Evolutionary conservation across 2,329 filamentous ascomycete genomes (phyloP).

Genomic region (Fusarium piperis): DNA sequence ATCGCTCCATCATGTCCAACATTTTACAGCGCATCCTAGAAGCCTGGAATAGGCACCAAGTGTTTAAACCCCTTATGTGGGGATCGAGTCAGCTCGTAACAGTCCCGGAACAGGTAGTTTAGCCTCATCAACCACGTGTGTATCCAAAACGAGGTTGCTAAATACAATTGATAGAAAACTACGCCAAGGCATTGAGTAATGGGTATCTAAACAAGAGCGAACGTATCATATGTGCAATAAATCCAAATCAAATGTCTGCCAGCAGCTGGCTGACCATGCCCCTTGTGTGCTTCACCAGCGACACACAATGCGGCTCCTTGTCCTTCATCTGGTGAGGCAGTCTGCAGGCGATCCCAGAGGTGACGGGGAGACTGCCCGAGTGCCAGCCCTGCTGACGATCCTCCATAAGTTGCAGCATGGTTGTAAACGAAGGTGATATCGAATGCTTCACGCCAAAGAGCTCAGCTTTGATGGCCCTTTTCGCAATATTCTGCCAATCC

Average conservation of each 20-base stretch:
- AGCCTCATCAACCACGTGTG: neutral
- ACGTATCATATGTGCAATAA: neutral
- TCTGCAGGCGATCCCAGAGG: slow-evolving; percentile 1
- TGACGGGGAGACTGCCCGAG: slow-evolving; percentile 22
- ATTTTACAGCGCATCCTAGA: neutral
- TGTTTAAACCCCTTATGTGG: neutral
- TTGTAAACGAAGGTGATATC: neutral
- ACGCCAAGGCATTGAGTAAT: neutral
- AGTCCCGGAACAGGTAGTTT: neutral
- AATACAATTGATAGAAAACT: neutral
- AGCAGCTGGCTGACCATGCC: slow-evolving; percentile 23
- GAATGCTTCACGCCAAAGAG: slow-evolving; percentile 23
- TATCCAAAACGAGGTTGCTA: neutral
- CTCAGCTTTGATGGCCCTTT: slow-evolving; percentile 33
- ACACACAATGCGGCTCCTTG: slow-evolving; percentile 39
- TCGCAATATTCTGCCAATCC: slow-evolving; percentile 33
- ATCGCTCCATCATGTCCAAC: neutral
- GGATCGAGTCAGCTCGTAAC: neutral
- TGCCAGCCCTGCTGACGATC: slow-evolving; percentile 38
- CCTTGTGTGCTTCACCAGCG: slow-evolving; percentile 38
- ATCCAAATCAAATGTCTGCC: slow-evolving; percentile 15
- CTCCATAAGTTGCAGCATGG: slow-evolving; percentile 38
- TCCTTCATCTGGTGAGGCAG: slow-evolving; percentile 18
- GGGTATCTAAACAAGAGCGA: slow-evolving; percentile 5
- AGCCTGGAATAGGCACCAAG: neutral